Base-by-base conservation (phyloP, 208 protist genomes). In the Leishmania lainsoni region DNA sequence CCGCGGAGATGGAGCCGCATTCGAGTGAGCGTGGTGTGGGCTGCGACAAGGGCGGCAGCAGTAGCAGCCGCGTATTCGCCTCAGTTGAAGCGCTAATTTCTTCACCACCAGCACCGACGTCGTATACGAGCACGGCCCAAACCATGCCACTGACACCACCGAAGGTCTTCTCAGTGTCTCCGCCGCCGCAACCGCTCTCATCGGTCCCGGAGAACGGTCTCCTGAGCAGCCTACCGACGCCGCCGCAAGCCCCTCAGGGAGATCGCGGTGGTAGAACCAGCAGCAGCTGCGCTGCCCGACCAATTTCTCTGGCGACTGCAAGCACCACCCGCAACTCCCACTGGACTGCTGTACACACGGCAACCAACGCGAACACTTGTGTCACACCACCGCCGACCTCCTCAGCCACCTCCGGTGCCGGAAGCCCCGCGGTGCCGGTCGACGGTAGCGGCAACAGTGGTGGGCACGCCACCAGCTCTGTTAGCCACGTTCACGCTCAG, bases 331-430 rank as follows among this genome's bases (percentile, higher is more conserved):
- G 82, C 29, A 39, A 29, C 29, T 63, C 82, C 22, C 56, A 80
- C 52, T 86, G 82, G 82, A 86, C 82, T 16, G 78, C 82, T 1
- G 82, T 86, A 78, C 82, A 86, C 82, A 82, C 82, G 4, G 58
- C 82, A 3, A 86, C 82, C 22, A 86, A 86, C 32, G 77, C 74
- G 58, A 86, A 86, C 82, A 76, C 78, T 0, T 65, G 56, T 58
- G 78, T 79, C 10, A 81, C 78, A 12, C 73, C 73, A 26, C 82
- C 77, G 61, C 73, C 68, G 10, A 29, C 68, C 68, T 42, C 56
- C n/a, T 66, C 76, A 54, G 65, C 76, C n/a, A 35, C 76, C 69
- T 48, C 69, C 29, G 51, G 52, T 26, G 81, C 16, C 16, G 76
- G n/a, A 8, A 45, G 76, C 35, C 45, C 45, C 8, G 26, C 17